These are phyloP conservation scores for Stephania japonica DNA, from an alignment of 164 flowering plant species.

Conservation along the genomic window DNA sequence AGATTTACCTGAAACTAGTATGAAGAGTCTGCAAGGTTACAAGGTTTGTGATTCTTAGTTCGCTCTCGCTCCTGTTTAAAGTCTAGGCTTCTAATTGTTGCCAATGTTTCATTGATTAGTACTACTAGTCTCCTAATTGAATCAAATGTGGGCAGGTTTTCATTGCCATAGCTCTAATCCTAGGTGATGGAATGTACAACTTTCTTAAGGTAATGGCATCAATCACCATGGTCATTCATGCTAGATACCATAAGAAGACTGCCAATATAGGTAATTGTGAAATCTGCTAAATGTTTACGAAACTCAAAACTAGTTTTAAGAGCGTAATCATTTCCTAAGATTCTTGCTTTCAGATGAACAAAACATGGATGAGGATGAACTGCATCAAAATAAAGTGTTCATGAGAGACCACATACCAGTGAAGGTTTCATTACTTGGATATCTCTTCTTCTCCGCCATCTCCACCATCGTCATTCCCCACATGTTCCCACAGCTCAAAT, in stretches of 20 bases:
- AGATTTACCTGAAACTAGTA: conserved; percentile 52
- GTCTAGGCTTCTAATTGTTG: no score
- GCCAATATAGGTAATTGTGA: conserved; percentile 32
- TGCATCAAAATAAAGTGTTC: conserved; percentile 53
- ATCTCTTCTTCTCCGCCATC: conserved; percentile 43
- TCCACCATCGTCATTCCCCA: conserved; percentile 66
- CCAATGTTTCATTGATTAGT: background rate
- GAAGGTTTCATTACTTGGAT: conserved; percentile 62
- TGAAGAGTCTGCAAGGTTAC: conserved; percentile 85
- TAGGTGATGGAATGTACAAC: conserved; percentile 90
- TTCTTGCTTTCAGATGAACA: conserved; percentile 34
- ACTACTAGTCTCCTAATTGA: background rate
- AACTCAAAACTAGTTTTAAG: background rate
- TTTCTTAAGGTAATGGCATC: conserved; percentile 49
- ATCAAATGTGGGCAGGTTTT: conserved; percentile 50
- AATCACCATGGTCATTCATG: conserved; percentile 33
- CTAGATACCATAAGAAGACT: conserved; percentile 23
- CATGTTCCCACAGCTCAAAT: conserved; percentile 78
- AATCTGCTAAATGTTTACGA: background rate
- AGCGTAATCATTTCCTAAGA: background rate
- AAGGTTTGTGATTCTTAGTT: conserved; percentile 38
- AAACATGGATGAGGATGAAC: conserved; percentile 33
- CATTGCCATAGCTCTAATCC: conserved; percentile 66
- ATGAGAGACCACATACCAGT: conserved; percentile 62
- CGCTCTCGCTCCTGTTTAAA: background rate